Evolutionary conservation across 768 basidiomycete species (phyloP).

Genomic region (Tylopilus sp.): DNA sequence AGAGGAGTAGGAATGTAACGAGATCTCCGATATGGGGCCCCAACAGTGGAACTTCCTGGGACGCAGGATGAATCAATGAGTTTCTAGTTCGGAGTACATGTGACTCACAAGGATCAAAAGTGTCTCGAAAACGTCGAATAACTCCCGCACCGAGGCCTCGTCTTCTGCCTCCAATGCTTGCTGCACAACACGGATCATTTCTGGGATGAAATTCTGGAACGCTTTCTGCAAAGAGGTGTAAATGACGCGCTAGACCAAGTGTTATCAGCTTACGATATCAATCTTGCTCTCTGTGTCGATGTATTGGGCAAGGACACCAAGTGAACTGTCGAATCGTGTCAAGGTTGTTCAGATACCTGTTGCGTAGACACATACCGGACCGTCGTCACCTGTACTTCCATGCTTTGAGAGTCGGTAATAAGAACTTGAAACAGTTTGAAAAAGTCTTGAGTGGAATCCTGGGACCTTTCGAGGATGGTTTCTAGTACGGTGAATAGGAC

Average conservation of each 20-base stretch:
- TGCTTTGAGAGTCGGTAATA: conserved; percentile 77
- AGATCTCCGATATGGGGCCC: conserved; percentile 85
- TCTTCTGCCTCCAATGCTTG: conserved; percentile 77
- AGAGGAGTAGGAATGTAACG: conserved; percentile 81
- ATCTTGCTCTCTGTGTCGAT: conserved; percentile 84
- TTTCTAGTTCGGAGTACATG: not conserved
- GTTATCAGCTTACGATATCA: conserved; percentile 62
- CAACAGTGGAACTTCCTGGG: conserved; percentile 89
- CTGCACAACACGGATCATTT: conserved; percentile 85
- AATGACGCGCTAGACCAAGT: not conserved
- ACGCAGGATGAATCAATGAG: conserved; percentile 4
- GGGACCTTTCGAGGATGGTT: conserved; percentile 86
- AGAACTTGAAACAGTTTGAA: conserved; percentile 77
- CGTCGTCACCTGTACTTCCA: conserved; percentile 88
- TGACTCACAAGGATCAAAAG: conserved; percentile 80
- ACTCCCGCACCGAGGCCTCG: conserved; percentile 77
- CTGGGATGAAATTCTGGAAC: conserved; percentile 83
- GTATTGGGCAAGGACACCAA: conserved; percentile 92
- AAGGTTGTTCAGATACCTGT: not conserved
- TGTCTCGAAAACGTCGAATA: conserved; percentile 95
- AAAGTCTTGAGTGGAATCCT: conserved; percentile 66
- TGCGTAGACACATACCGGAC: conserved; percentile 51
- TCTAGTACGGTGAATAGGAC: conserved; percentile 91
- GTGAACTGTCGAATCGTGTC: conserved; percentile 45
- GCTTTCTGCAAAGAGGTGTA: conserved; percentile 51